Conservation (phyloP, 805 yeast species). For the Metschnikowia lochheadii region DNA sequence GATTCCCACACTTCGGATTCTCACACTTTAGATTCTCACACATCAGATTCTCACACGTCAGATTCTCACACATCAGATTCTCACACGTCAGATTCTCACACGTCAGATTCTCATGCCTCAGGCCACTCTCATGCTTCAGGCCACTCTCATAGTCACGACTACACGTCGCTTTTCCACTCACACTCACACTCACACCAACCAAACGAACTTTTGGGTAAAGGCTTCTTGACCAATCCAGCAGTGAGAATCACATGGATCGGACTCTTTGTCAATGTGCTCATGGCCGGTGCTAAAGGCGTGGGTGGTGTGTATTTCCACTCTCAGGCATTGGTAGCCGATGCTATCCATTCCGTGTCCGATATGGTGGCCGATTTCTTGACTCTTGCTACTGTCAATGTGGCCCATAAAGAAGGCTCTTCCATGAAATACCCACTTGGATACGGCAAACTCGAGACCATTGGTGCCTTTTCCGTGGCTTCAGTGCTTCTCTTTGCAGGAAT, state of each 20-base stretch:
- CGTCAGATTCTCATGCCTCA: slow-evolving; percentile 5
- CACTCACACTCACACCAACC: slow-evolving; percentile 36
- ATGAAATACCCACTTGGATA: slow-evolving; percentile 77
- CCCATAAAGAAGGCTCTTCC: slow-evolving; percentile 53
- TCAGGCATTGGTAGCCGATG: slow-evolving; percentile 90
- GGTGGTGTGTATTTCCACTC: slow-evolving; percentile 95
- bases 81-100: neutral
- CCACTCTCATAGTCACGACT: slow-evolving; percentile 16
- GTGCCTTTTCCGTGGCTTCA: slow-evolving; percentile 83
- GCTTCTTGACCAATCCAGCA: slow-evolving; percentile 61
- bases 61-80: slow-evolving; percentile 3
- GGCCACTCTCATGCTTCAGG: neutral
- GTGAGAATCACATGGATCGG: slow-evolving; percentile 94
- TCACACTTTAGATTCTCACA: neutral
- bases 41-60: slow-evolving; percentile 1
- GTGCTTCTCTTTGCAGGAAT: slow-evolving; percentile 83
- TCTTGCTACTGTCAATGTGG: slow-evolving; percentile 78
- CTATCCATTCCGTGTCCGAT: slow-evolving; percentile 89
- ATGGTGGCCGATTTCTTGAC: slow-evolving; percentile 87
- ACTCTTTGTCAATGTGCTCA: slow-evolving; percentile 70
- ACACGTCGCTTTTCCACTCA: slow-evolving; percentile 22
- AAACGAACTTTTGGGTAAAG: slow-evolving; percentile 33
- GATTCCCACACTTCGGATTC: neutral
- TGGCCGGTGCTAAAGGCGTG: slow-evolving; percentile 80
- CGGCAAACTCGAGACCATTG: slow-evolving; percentile 90